Base-by-base conservation (phyloP, 768 basidiomycete species). In the Pleurotus citrinopileatus region DNA sequence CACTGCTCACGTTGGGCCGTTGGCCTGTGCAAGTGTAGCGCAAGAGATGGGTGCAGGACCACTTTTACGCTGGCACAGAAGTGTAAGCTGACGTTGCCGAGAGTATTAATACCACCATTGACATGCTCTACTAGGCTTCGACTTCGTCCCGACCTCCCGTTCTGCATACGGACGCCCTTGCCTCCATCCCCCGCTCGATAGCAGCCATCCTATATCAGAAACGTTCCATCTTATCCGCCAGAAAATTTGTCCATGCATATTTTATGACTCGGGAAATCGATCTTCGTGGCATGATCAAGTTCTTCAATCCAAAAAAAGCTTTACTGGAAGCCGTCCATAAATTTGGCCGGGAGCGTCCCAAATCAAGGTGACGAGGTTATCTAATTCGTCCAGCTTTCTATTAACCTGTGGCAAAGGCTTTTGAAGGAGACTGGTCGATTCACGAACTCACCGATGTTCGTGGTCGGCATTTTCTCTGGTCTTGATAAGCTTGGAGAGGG, bases 391-490 rank as follows among this genome's bases (percentile, higher is more conserved):
- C 34, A n/a, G 19, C 15, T 22, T 50, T 43, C 10, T 2, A 46
- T 28, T 53, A n/a, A 54, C 34, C 37, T 3, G 48, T 17, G 15
- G 9, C 17, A 4, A 55, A 94, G 94, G 66, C 69, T 99, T 52
- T 73, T 99, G 55, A 93, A 89, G 64, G 95, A 98, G 68, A 94
- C 94, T 0, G 97, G 97, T 64, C 87, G 94, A 42, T 85, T 84
- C 60, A 89, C 92, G 1, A 90, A 91, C 61, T 87, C 93, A 2
- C 95, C 97, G 1, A 80, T 95, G 34, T 99, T 89, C 68, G 89
- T 97, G n/a, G 88, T 96, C n/a, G 97, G 94, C 15, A 88, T 97
- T 55, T 98, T 82, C 67, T 91, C 85, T 20, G 93, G 85, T 36
- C 76, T 71, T 55, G 91, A 83, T 66, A 83, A 97, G 69, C 81